Conservation (phyloP, 768 basidiomycete genomes). For the Hygrophorus pudorinus region DNA sequence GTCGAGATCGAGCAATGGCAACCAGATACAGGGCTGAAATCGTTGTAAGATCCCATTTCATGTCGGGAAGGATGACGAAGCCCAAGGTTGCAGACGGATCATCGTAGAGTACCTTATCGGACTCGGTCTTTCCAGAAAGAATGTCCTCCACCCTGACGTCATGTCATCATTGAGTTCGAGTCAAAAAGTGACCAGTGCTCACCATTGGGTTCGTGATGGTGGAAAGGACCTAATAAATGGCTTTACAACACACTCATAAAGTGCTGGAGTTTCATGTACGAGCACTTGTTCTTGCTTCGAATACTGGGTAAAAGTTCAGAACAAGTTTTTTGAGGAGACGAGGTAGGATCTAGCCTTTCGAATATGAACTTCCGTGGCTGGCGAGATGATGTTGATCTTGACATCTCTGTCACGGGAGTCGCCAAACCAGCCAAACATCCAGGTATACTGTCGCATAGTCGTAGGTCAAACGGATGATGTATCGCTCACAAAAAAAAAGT, state of each 20-base stretch:
- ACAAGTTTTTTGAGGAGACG: background rate
- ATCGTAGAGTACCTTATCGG: constrained; percentile 59
- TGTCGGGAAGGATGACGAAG: constrained; percentile 84
- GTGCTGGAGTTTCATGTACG: constrained; percentile 72
- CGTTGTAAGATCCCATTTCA: constrained; percentile 89
- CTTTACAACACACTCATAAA: constrained; percentile 61
- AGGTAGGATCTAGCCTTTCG: constrained; percentile 45
- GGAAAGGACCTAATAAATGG: constrained; percentile 78
- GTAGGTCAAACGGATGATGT: background rate
- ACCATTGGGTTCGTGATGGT: constrained; percentile 76
- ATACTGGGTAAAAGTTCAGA: constrained; percentile 39
- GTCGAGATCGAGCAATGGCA: constrained; percentile 54
- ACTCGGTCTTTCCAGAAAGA: constrained; percentile 65
- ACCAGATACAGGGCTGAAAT: constrained; percentile 78
- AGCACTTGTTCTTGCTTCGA: constrained; percentile 61
- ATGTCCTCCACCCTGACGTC: constrained; percentile 73
- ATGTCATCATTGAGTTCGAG: background rate
- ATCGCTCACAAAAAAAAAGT: background rate
- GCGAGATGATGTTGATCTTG: constrained; percentile 77
- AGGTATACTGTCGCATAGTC: constrained; percentile 62
- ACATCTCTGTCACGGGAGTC: constrained; percentile 46
- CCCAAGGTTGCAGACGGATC: constrained; percentile 23
- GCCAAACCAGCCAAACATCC: constrained; percentile 64
- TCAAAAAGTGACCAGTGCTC: constrained; percentile 7
- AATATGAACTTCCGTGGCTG: constrained; percentile 86